Percentiles rank a stretch among this genome's conserved stretches.
phyloP scores from a whole-genome alignment of 176 grass and related monocot genomes.

The Zoysia japonica region DNA sequence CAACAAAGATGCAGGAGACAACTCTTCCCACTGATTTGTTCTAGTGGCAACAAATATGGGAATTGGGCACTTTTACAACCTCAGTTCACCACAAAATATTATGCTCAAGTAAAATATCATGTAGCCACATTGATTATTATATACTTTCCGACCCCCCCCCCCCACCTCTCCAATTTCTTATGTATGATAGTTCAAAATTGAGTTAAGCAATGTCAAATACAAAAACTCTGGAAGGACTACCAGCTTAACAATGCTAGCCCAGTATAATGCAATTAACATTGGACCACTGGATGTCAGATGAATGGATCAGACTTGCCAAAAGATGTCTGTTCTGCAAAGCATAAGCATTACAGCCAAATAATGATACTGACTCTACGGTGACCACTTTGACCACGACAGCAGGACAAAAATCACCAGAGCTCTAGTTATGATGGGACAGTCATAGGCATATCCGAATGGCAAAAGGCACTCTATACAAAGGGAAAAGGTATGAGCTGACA shows the following conservation, averaged over 20 bases:
- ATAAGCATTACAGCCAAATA: constrained; percentile 40
- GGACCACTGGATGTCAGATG: background rate
- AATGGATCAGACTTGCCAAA: constrained; percentile 11
- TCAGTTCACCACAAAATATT: background rate
- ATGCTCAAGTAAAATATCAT: background rate
- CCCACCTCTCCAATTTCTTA: background rate
- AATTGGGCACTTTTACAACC: background rate
- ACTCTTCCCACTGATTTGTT: background rate
- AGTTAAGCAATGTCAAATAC: background rate
- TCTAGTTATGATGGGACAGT: constrained; percentile 29
- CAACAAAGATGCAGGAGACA: background rate
- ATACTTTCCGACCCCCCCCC: background rate
- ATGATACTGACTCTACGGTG: constrained; percentile 33
- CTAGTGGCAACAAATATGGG: background rate
- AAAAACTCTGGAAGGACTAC: background rate
- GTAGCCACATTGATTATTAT: background rate
- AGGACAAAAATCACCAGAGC: constrained; percentile 27
- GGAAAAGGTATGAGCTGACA: constrained; percentile 6
- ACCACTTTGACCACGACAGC: constrained; percentile 42
- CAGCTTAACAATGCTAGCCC: background rate
- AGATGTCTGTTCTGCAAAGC: constrained; percentile 2
- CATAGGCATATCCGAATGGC: constrained; percentile 28
- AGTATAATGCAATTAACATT: constrained; percentile 17
- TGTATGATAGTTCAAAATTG: background rate
- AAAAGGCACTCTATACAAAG: constrained; percentile 16